Evolutionary conservation across 1,284 basidiomycete species (phyloP).

Genomic region (Ganoderma resinaceum): DNA sequence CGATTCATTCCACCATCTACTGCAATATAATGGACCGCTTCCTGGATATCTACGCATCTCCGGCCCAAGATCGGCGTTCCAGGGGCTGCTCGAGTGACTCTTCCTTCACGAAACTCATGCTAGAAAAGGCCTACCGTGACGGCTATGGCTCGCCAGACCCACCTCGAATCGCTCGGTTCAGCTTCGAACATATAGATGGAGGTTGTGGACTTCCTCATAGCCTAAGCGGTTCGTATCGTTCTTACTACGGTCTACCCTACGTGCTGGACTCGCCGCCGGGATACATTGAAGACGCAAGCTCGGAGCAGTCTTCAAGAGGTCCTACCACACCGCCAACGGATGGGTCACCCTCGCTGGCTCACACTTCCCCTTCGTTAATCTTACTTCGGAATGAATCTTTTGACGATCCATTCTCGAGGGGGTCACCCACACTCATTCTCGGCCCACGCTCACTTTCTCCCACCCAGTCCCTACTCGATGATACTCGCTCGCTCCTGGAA

Average conservation of each 20-base stretch:
- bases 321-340: constrained; percentile 2
- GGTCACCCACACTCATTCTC: constrained; percentile 22
- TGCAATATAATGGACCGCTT: neutral
- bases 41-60: neutral
- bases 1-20: neutral
- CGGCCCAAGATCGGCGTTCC: neutral
- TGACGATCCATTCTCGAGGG: constrained; percentile 8
- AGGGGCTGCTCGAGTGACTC: neutral
- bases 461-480: constrained; percentile 15
- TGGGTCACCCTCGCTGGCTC: neutral
- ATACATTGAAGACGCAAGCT: constrained; percentile 6
- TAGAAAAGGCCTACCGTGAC: neutral
- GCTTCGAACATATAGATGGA: constrained; percentile 6
- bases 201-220: neutral
- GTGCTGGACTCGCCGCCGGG: constrained; percentile 10
- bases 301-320: constrained; percentile 10
- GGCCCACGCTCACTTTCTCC: constrained; percentile 26
- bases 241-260: constrained; percentile 12
- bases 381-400: constrained; percentile 6
- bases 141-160: neutral
- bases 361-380: neutral
- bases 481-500: constrained; percentile 20
- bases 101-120: neutral
- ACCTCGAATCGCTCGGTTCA: constrained; percentile 14
- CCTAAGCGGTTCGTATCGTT: constrained; percentile 9